Evolutionary conservation across 2,329 filamentous ascomycete genomes (phyloP).

Genomic region (Trichophaea hybrida): DNA sequence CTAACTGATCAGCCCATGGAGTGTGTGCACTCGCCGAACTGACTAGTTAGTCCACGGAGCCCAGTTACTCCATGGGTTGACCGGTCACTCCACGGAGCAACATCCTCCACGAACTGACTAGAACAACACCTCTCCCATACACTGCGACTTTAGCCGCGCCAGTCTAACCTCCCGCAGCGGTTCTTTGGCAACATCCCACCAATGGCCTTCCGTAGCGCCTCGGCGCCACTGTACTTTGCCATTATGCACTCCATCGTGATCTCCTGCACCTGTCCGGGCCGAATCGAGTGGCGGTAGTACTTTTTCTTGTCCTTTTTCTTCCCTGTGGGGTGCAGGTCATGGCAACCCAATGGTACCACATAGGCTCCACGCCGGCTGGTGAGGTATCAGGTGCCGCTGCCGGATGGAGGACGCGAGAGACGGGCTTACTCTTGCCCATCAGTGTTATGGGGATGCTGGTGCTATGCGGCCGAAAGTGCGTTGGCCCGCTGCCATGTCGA

Average conservation of each 20-base stretch:
- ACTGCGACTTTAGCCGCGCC: conserved; percentile 65
- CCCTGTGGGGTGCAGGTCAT: conserved; percentile 72
- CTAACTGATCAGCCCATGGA: no score
- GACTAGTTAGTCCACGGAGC: no score
- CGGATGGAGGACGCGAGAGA: conserved; percentile 87
- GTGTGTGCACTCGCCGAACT: no score
- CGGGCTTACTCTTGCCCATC: conserved; percentile 99
- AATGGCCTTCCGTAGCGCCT: conserved; percentile 81
- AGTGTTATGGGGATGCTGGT: conserved; percentile 72
- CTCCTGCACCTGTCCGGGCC: conserved; percentile 69
- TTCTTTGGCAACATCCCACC: conserved; percentile 98
- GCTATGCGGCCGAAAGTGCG: conserved; percentile 79
- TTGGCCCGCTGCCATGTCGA: no score
- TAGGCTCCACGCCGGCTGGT: conserved; percentile 87
- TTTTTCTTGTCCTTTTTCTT: conserved; percentile 87
- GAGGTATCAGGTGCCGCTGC: conserved; percentile 6
- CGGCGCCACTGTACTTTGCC: conserved; percentile 81
- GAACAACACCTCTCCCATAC: no score
- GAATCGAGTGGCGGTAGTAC: conserved; percentile 88
- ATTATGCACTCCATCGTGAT: conserved; percentile 94
- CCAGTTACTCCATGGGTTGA: no score
- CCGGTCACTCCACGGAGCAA: no score
- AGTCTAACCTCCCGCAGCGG: conserved; percentile 69
- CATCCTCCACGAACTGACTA: no score
- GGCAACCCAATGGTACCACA: conserved; percentile 83